These are phyloP conservation scores for Syzygium oleosum DNA, from an alignment of 345 rosid species.

Conservation along the genomic window DNA sequence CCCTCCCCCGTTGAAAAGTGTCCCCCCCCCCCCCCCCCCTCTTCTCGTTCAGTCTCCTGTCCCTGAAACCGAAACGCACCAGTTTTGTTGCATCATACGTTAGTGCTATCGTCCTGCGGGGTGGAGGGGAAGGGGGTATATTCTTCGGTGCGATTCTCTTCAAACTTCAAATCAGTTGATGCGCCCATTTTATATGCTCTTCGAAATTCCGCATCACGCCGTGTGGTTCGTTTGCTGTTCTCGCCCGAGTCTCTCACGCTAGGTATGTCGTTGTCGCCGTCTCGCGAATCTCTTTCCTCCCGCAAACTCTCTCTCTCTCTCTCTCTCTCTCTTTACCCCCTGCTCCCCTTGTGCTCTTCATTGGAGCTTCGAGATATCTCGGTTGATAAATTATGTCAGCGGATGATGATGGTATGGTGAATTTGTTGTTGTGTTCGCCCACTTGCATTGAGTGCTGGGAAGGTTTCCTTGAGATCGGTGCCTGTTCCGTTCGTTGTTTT, in stretches of 20 bases:
- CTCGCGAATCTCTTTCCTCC: background rate
- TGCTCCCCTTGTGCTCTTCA: background rate
- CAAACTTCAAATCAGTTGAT: background rate
- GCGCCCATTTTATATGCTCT: background rate
- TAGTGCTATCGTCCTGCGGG: background rate
- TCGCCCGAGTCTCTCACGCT: background rate
- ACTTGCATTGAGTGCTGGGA: background rate
- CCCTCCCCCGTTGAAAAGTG: background rate
- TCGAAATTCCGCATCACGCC: background rate
- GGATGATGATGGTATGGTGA: background rate
- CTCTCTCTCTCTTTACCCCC: background rate
- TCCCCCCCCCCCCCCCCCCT: background rate
- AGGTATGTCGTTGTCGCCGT: background rate
- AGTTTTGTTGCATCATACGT: background rate
- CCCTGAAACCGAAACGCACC: background rate
- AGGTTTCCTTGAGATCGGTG: background rate
- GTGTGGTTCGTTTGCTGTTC: background rate
- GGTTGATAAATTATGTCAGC: background rate
- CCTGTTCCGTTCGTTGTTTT: background rate
- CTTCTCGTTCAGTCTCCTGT: background rate
- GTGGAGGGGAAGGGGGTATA: constrained; percentile 24
- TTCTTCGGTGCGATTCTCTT: constrained; percentile 33
- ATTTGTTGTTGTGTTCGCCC: background rate
- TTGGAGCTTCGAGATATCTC: background rate
- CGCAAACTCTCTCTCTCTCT: background rate